Evolutionary conservation across 148 eudicot species (phyloP).

Genomic region (Rhododendron simsii): DNA sequence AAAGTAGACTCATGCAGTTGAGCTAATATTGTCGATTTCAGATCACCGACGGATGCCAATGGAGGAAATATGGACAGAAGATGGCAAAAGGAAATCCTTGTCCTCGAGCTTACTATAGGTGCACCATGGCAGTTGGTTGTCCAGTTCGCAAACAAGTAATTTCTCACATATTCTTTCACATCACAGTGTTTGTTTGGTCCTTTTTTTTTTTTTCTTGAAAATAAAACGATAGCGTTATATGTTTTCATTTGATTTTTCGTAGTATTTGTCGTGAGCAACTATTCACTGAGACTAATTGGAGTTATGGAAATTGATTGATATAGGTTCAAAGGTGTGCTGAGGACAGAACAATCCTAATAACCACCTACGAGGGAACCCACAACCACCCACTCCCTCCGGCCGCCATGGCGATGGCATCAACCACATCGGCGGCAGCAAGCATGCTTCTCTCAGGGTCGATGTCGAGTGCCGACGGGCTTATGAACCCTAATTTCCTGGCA

Average conservation of each 20-base stretch:
- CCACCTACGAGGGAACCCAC: conserved; percentile 91
- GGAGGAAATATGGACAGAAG: conserved; percentile 78
- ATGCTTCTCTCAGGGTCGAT: conserved; percentile 94
- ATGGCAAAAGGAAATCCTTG: conserved; percentile 84
- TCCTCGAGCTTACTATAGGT: conserved; percentile 69
- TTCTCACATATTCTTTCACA: not conserved
- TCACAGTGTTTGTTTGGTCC: not conserved
- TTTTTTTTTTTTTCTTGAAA: not conserved
- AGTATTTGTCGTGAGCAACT: not conserved
- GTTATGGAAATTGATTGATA: conserved; percentile 14
- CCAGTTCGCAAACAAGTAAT: conserved; percentile 95
- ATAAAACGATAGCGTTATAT: not conserved
- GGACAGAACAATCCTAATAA: conserved; percentile 66
- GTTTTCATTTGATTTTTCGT: too few species aligned
- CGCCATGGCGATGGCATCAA: conserved; percentile 88
- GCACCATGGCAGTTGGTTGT: conserved; percentile 95
- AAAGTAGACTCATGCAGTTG: not conserved
- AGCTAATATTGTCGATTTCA: not conserved
- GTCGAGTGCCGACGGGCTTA: conserved; percentile 67
- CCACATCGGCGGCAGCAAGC: conserved; percentile 83
- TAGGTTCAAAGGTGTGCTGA: conserved; percentile 97
- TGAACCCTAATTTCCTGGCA: conserved; percentile 78
- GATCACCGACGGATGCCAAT: conserved; percentile 77
- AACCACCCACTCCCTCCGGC: conserved; percentile 93
- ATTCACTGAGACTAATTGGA: not conserved